Evolutionary conservation across 2,329 filamentous ascomycete genomes (phyloP), one percentile per base, ranked within the genome.

Genomic region (Trichoderma sp.): DNA sequence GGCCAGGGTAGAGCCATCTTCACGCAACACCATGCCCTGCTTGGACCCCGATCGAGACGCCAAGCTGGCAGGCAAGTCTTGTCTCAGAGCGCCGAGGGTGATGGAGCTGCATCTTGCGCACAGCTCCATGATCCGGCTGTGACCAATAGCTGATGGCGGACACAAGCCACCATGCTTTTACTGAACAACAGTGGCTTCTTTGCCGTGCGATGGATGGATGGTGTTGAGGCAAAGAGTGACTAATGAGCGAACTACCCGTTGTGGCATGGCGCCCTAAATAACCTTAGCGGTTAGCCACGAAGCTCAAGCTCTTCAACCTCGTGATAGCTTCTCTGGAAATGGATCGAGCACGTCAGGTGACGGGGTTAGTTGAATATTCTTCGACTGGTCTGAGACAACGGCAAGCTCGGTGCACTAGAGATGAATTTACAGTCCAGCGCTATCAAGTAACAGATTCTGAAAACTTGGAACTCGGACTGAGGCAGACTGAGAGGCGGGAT

Each of bases 11-110:
- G 68, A 66, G 43, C 71, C 71, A 32, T 73, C 70, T 58, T 68
- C 30, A 30, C 53, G 36, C 47, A 67, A 21, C n/a, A 72, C 66
- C 71, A 72, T 73, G n/a, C 71, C 69, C 57, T 56, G 58, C n/a
- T 53, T 63, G 15, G 47, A 6, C 9, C 51, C 60, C 18, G 57
- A 61, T 58, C 68, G 58, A 24, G 58, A 43, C 28, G 60, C 60
- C 43, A 64, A 30, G 30, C 61, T 6, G 53, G 58, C 60, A 3
- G 68, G 61, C 24, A 71, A 34, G 60, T 43, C 60, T 58, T 60
- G 68, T 4, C 51, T 64, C 47, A 71, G 68, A 64, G 60, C 60
- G 34, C 14, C 6, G 30, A 71, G 47, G 12, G 58, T 57, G 47
- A 71, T 57, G 58, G 60, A 64, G 47, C 39, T 43, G 68, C 68